Conservation (phyloP, 2,329 filamentous ascomycete genomes). For the Penicillium sp. region DNA sequence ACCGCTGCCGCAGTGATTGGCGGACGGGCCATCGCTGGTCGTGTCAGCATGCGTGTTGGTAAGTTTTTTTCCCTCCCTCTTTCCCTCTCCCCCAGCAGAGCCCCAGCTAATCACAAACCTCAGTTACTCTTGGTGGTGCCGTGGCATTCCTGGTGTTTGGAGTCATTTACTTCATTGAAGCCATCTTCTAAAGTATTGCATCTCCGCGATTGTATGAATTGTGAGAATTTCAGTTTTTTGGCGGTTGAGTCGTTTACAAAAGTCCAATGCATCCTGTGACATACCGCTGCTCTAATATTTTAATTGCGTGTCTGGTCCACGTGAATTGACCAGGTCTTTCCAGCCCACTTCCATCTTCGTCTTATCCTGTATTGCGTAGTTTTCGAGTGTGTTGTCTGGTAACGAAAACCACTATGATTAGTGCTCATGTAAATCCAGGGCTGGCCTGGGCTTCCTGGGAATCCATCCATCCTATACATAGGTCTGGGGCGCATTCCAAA, state of each 20-base stretch:
- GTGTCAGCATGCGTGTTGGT: constrained; percentile 94
- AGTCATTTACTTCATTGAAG: constrained; percentile 85
- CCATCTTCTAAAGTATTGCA: constrained; percentile 54
- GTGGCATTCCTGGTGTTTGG: constrained; percentile 89
- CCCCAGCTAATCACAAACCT: constrained; percentile 26
- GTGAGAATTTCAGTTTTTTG: constrained; percentile 9
- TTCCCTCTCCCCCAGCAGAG: neutral
- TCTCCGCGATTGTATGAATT: constrained; percentile 12
- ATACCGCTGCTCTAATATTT: constrained; percentile 15
- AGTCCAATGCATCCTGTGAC: constrained; percentile 13
- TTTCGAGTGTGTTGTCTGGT: too few relatives aligned
- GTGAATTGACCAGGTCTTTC: neutral
- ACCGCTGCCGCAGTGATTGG: constrained; percentile 90
- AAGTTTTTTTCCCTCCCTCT: constrained; percentile 49
- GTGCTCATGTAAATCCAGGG: too few relatives aligned
- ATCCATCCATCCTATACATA: too few relatives aligned
- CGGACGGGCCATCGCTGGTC: constrained; percentile 86
- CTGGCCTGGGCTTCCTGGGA: too few relatives aligned
- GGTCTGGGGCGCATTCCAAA: too few relatives aligned
- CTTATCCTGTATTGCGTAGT: too few relatives aligned
- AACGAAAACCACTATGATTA: too few relatives aligned
- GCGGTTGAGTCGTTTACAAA: constrained; percentile 11
- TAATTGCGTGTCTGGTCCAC: constrained; percentile 12
- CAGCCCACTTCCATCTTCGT: too few relatives aligned
- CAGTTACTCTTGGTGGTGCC: constrained; percentile 90